Conservation (phyloP, 2,329 filamentous ascomycete species). For the Neopestalotiopsis rosae region DNA sequence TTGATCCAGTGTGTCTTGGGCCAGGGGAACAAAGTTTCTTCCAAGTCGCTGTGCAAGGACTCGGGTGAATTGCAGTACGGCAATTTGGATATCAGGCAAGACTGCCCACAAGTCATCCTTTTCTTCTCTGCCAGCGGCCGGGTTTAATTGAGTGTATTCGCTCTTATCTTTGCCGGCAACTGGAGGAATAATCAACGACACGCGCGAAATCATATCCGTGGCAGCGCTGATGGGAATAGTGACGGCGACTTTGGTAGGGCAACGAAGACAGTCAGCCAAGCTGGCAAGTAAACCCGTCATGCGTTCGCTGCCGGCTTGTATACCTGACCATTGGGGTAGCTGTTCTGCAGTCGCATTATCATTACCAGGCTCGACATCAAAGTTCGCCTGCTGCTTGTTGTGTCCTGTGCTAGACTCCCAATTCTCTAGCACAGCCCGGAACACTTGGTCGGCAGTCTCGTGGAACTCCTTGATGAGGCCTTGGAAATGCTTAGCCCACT, state of each 20-base stretch:
- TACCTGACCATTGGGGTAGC: constrained; percentile 74
- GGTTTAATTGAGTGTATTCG: constrained; percentile 67
- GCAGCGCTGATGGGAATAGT: constrained; percentile 70
- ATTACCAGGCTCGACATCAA: constrained; percentile 52
- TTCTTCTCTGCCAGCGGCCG: constrained; percentile 79
- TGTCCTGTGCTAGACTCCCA: constrained; percentile 73
- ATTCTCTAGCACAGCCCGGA: constrained; percentile 80
- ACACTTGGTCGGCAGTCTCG: constrained; percentile 74
- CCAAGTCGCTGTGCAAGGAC: constrained; percentile 64
- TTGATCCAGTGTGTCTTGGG: constrained; percentile 73
- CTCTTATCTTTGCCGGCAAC: constrained; percentile 50
- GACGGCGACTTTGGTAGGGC: constrained; percentile 69
- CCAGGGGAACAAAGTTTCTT: constrained; percentile 61
- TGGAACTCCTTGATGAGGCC: constrained; percentile 70
- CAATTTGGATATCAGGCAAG: constrained; percentile 76
- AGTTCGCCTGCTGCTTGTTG: constrained; percentile 45
- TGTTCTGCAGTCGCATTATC: constrained; percentile 52
- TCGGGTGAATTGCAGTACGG: constrained; percentile 68
- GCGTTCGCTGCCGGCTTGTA: constrained; percentile 75
- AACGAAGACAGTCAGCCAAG: constrained; percentile 67
- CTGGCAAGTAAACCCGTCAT: constrained; percentile 69
- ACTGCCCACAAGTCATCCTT: constrained; percentile 77
- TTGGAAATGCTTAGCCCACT: constrained; percentile 76
- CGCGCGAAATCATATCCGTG: constrained; percentile 70
- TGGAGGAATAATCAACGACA: constrained; percentile 69